Evolutionary conservation across 192 early-diverging fungal species (phyloP).

Genomic region (Coemansia sp.): DNA sequence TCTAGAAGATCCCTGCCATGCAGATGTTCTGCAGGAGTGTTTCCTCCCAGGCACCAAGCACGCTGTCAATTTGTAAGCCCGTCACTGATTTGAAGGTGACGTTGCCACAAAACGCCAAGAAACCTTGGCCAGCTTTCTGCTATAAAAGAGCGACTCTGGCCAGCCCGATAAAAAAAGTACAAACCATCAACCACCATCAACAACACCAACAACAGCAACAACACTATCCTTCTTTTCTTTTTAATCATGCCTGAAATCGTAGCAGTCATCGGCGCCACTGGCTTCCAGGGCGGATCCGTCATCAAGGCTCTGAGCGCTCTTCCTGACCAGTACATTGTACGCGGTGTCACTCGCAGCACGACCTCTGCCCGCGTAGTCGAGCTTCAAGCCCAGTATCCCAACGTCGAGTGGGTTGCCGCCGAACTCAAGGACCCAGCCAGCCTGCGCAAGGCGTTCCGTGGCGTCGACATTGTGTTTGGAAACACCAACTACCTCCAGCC

Average conservation of each 20-base stretch:
- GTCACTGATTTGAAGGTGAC: background rate
- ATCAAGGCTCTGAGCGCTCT: slow-evolving; percentile 25
- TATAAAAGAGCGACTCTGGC: background rate
- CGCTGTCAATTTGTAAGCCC: slow-evolving; percentile 1
- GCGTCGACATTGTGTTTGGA: slow-evolving; percentile 37
- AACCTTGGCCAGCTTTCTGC: background rate
- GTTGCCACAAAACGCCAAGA: background rate
- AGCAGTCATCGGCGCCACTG: slow-evolving; percentile 48
- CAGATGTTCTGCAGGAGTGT: background rate
- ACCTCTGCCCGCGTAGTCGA: slow-evolving; percentile 11
- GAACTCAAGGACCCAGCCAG: slow-evolving; percentile 27
- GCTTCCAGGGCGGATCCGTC: slow-evolving; percentile 43
- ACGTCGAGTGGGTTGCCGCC: slow-evolving; percentile 23
- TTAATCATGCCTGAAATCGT: slow-evolving; percentile 25
- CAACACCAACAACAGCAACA: background rate
- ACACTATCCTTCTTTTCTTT: background rate
- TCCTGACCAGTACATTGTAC: slow-evolving; percentile 32
- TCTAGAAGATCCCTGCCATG: slow-evolving; percentile 5
- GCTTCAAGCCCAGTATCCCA: slow-evolving; percentile 27
- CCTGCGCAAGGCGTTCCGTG: slow-evolving; percentile 26
- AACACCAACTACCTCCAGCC: slow-evolving; percentile 33
- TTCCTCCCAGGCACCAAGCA: background rate
- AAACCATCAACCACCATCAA: background rate
- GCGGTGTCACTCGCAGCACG: slow-evolving; percentile 33
- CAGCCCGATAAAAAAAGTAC: background rate